A percentile compares a stretch with the other conserved stretches of the same genome.
Evolutionary conservation across 768 basidiomycete genomes (phyloP).

Genomic region (Auriculariales sp.): DNA sequence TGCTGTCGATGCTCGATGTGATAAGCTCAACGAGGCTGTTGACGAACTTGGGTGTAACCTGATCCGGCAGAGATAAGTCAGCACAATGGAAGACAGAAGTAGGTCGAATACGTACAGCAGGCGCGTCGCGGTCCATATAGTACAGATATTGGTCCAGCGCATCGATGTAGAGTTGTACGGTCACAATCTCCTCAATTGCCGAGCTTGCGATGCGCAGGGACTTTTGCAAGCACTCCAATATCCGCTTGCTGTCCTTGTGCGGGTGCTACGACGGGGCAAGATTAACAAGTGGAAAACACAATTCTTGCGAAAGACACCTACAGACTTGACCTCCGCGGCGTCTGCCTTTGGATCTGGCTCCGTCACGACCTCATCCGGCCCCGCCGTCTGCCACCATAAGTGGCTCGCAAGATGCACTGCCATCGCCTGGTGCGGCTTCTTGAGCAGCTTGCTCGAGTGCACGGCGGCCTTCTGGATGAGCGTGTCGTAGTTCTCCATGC

Average conservation of each 20-base stretch:
- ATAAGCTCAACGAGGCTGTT: slow-evolving; percentile 94
- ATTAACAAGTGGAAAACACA: background rate
- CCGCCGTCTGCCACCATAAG: slow-evolving; percentile 90
- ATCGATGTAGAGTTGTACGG: slow-evolving; percentile 90
- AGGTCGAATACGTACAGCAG: slow-evolving; percentile 50
- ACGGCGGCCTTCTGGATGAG: slow-evolving; percentile 97
- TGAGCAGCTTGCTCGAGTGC: slow-evolving; percentile 88
- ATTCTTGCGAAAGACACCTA: slow-evolving; percentile 22
- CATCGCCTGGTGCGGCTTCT: slow-evolving; percentile 95
- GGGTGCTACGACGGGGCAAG: no score
- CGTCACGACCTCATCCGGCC: slow-evolving; percentile 15
- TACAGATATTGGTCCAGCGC: slow-evolving; percentile 93
- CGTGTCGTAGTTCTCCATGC: slow-evolving; percentile 90
- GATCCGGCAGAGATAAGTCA: slow-evolving; percentile 1
- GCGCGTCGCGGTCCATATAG: slow-evolving; percentile 86
- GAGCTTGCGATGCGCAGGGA: slow-evolving; percentile 92
- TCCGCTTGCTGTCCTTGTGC: slow-evolving; percentile 90
- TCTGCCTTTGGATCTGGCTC: slow-evolving; percentile 19
- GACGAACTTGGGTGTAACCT: slow-evolving; percentile 92
- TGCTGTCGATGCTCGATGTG: slow-evolving; percentile 84
- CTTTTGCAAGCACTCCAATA: slow-evolving; percentile 94
- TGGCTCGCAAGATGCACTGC: slow-evolving; percentile 93
- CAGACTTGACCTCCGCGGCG: slow-evolving; percentile 36
- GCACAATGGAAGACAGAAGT: background rate
- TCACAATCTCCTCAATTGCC: slow-evolving; percentile 92